Base-by-base conservation (phyloP, 2,329 filamentous ascomycete species). In the Capronia americana region DNA sequence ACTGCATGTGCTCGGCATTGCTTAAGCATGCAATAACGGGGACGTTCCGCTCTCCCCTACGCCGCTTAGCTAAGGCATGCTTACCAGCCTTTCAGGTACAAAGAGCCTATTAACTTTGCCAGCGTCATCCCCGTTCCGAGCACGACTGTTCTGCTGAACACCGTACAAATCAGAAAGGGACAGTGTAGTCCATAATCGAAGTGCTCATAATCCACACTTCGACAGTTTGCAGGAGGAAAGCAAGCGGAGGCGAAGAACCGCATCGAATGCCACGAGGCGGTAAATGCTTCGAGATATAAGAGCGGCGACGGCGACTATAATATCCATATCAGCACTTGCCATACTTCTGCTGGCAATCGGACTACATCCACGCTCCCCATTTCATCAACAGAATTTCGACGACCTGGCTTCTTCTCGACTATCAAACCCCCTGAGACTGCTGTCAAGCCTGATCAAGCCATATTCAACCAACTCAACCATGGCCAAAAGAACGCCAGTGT, bases 401-500 rank as follows among this genome's bases (percentile, higher is more conserved):
- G 58, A 59, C 54, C 62, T 63, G 58, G 56, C 62, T 46, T n/a
- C 56, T 53, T 46, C 23, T 14, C 28, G 48, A 48, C 17, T 63
- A 3, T 44, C 32, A 14, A 55, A 23, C 4, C 48, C 59, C 10
- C 26, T 63, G 20, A 55, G 41, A 38, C 34, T 54, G 3, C 44
- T 65, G n/a, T 53, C 51, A 11, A 24, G 20, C 7, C 23, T 57
- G 34, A 57, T 30, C 34, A 56, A 50, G n/a, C 6, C 14, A 20
- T 53, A 51, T 28, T 41, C 51, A 14, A 24, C 28, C 1, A 28
- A 24, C 20, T 12, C 23, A 48, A 28, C 61, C 24, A 70, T 66
- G 61, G 74, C 67, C 54, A 77, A 75, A 70, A 76, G 74, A 57
- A 85, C 82, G 11, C 84, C 83, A 11, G 77, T 85, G 57, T 86